Conservation (phyloP, 306 rosid species). For the Cucurbita moschata region DNA sequence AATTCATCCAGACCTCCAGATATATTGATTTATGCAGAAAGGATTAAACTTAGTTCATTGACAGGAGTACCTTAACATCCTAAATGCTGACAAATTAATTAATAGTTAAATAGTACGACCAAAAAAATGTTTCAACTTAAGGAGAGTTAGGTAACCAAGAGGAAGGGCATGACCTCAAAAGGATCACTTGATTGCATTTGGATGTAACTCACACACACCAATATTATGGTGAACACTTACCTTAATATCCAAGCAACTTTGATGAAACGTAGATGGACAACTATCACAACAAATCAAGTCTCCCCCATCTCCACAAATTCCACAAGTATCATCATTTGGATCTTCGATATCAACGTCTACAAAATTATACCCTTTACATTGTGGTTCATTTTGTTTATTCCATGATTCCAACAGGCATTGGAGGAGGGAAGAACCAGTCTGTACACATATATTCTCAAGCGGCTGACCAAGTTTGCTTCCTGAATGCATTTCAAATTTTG, state of each 20-base stretch:
- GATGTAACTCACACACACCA: slow-evolving; percentile 1
- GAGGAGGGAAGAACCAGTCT: slow-evolving; percentile 56
- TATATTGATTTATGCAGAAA: not conserved
- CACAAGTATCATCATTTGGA: slow-evolving; percentile 94
- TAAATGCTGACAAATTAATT: not conserved
- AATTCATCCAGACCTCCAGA: not conserved
- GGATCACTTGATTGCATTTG: not conserved
- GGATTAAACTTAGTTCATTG: not conserved
- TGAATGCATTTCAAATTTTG: slow-evolving; percentile 63
- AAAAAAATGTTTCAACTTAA: not conserved
- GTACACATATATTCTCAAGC: slow-evolving; percentile 38
- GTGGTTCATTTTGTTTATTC: slow-evolving; percentile 71
- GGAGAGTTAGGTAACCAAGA: not conserved
- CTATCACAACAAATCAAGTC: slow-evolving; percentile 87
- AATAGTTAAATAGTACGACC: not conserved
- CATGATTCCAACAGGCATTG: slow-evolving; percentile 82
- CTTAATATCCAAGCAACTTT: slow-evolving; percentile 66
- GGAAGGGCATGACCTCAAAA: not conserved
- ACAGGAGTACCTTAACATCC: not conserved
- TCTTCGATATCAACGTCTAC: slow-evolving; percentile 72
- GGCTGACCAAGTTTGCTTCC: slow-evolving; percentile 41
- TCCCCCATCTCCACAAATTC: slow-evolving; percentile 97
- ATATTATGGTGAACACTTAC: slow-evolving; percentile 20
- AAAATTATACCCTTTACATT: slow-evolving; percentile 35
- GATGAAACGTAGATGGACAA: slow-evolving; percentile 97